Evolutionary conservation across 768 basidiomycete species (phyloP).

Genomic region (Thelephora aurantiotincta): DNA sequence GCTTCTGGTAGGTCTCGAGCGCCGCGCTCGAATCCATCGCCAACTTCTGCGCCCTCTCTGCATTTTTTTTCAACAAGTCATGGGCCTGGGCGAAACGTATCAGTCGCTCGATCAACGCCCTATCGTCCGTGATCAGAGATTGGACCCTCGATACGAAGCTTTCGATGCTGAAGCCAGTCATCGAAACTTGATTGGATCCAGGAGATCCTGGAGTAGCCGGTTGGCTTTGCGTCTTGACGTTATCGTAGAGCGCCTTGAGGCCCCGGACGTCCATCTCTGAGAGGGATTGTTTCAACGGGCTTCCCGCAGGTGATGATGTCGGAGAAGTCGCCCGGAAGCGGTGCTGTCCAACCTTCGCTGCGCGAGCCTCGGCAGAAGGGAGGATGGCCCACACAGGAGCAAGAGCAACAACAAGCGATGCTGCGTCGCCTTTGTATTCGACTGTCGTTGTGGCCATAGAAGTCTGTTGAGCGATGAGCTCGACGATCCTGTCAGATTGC

Average conservation of each 20-base stretch:
- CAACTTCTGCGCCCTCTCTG: slow-evolving; percentile 82
- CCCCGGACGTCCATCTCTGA: slow-evolving; percentile 80
- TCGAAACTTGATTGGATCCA: slow-evolving; percentile 4
- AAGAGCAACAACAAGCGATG: slow-evolving; percentile 45
- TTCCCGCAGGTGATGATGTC: slow-evolving; percentile 12
- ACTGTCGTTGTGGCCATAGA: slow-evolving; percentile 9
- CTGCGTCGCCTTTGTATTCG: slow-evolving; percentile 28
- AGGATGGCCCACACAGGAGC: slow-evolving; percentile 69
- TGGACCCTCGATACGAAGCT: slow-evolving; percentile 68
- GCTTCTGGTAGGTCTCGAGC: slow-evolving; percentile 84
- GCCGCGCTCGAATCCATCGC: slow-evolving; percentile 70
- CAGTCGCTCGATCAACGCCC: slow-evolving; percentile 69
- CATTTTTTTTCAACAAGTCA: slow-evolving; percentile 84
- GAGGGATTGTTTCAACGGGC: slow-evolving; percentile 30
- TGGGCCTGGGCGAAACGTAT: slow-evolving; percentile 81
- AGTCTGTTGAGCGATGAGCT: slow-evolving; percentile 4
- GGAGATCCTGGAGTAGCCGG: slow-evolving; percentile 6
- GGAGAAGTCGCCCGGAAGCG: slow-evolving; percentile 27
- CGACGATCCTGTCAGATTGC: background rate
- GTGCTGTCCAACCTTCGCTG: slow-evolving; percentile 39
- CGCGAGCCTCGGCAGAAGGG: slow-evolving; percentile 75
- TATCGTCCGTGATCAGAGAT: slow-evolving; percentile 72
- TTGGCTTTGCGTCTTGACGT: slow-evolving; percentile 9
- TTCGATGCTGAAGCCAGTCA: slow-evolving; percentile 51
- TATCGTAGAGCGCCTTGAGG: slow-evolving; percentile 67